A percentile compares a stretch with the other conserved stretches of the same genome.
Conservation (phyloP, 768 basidiomycete species). For the Flagelloscypha sp. region DNA sequence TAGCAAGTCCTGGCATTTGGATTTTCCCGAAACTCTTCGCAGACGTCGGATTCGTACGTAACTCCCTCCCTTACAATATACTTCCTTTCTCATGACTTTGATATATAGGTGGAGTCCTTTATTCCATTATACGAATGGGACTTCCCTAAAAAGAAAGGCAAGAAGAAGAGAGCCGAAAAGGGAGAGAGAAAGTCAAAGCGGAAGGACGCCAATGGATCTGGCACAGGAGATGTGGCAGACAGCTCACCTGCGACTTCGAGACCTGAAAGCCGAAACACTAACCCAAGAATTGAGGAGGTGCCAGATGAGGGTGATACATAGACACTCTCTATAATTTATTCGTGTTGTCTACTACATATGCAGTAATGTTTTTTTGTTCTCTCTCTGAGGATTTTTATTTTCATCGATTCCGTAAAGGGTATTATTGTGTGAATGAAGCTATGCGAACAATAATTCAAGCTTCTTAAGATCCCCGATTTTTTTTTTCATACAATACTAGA, state of each 20-base stretch:
- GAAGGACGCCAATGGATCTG: slow-evolving; percentile 33
- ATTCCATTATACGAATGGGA: slow-evolving; percentile 98
- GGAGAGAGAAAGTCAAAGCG: slow-evolving; percentile 31
- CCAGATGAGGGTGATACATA: slow-evolving; percentile 31
- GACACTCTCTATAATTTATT: neutral
- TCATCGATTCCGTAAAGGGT: no score
- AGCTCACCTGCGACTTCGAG: slow-evolving; percentile 25
- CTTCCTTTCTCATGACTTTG: slow-evolving; percentile 1
- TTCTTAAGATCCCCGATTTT: no score
- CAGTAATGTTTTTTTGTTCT: no score
- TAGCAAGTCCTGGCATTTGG: slow-evolving; percentile 90
- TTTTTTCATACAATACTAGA: no score
- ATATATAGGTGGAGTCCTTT: slow-evolving; percentile 86
- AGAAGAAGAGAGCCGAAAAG: slow-evolving; percentile 59
- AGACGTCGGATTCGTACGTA: slow-evolving; percentile 96
- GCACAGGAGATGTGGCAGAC: slow-evolving; percentile 30
- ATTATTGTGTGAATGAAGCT: no score
- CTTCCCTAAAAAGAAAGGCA: slow-evolving; percentile 58
- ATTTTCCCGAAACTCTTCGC: slow-evolving; percentile 98
- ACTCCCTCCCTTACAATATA: no score
- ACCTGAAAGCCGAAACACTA: slow-evolving; percentile 21
- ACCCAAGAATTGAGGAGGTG: slow-evolving; percentile 36
- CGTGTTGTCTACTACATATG: no score
- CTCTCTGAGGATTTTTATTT: no score
- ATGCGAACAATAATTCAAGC: no score